These are phyloP conservation scores for Sordariomycetes sp. DNA, from an alignment of 2,329 filamentous ascomycete genomes.

Conservation along the genomic window DNA sequence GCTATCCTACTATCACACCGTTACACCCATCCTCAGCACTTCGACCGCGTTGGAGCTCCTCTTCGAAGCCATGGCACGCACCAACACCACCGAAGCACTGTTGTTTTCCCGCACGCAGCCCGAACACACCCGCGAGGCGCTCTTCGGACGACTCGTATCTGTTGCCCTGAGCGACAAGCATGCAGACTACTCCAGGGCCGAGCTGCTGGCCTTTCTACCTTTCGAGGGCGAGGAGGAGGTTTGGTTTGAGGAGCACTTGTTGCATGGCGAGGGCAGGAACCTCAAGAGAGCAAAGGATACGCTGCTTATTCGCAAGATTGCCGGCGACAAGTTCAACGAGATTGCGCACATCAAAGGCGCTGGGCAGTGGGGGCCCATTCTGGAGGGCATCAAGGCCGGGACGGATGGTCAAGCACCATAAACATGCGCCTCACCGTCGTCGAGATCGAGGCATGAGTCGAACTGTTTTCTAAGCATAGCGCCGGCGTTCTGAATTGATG, in stretches of 20 bases:
- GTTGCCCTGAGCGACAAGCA: conserved; percentile 37
- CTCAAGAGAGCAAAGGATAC: conserved; percentile 62
- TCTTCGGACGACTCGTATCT: conserved; percentile 59
- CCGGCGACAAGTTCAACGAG: conserved; percentile 50
- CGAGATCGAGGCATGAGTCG: too few species aligned
- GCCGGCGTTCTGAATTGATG: too few species aligned
- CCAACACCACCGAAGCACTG: conserved; percentile 64
- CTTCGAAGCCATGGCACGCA: conserved; percentile 58
- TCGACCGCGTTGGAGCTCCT: conserved; percentile 54
- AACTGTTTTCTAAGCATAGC: too few species aligned
- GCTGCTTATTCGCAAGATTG: conserved; percentile 63
- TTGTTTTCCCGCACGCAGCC: conserved; percentile 61
- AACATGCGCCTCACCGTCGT: too few species aligned
- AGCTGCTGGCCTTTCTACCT: conserved; percentile 64
- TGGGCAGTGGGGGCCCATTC: conserved; percentile 37
- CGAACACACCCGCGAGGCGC: conserved; percentile 47
- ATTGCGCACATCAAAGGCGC: conserved; percentile 31
- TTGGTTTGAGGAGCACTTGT: conserved; percentile 65
- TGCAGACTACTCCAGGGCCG: conserved; percentile 42
- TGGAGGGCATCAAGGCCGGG: conserved; percentile 42
- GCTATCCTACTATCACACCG: conserved; percentile 70
- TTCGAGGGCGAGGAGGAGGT: conserved; percentile 61
- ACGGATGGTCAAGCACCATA: conserved; percentile 24
- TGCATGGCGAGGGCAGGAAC: conserved; percentile 53
- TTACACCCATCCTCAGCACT: conserved; percentile 62